Evolutionary conservation across 164 flowering plant species (phyloP), one percentile per base, ranked within the genome.

Genomic region (Euptelea pleiosperma): DNA sequence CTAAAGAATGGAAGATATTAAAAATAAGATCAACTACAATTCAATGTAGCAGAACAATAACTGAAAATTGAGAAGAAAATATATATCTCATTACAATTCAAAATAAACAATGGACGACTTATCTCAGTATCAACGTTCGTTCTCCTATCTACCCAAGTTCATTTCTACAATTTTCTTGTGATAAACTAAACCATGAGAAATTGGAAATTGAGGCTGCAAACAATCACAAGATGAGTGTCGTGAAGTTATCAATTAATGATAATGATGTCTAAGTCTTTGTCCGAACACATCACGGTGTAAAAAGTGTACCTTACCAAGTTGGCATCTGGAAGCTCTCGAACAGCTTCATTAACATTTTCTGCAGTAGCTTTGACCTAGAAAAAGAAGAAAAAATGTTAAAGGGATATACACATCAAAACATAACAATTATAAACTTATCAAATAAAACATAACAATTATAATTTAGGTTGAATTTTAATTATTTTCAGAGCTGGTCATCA

Each of bases 291-390:
- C 18, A 31, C 60, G 48, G 58, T 58, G 48, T 36, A 47, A 71
- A 70, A 73, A 54, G 77, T 78, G 74, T 89, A 93, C 96, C 97
- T 84, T 93, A 93, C 97, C 97, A 74, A 84, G 75, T 93, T 93
- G 81, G 98, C 98, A 72, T 93, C 98, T 63, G 98, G 98, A 78
- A 93, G 97, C 66, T 93, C 98, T 47, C 97, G 75, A 63, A 89
- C 97, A 69, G 98, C 98, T 70, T 80, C 98, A 75, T 87, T 82
- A 40, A 93, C 94, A 82, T 89, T 89, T 75, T 77, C 94, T 56
- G 98, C 98, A 37, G 98, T 93, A 53, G 90, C 90, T 82, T 93
- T 93, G 15, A 93, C 98, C 98, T 93, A 78, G 22, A 30, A 67
- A 56, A 60, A 25, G 36, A 6, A n/a, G n/a, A 62, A 25, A 21